Conservation (phyloP, 73 alveolate genomes). For the Tetrahymena borealis region DNA sequence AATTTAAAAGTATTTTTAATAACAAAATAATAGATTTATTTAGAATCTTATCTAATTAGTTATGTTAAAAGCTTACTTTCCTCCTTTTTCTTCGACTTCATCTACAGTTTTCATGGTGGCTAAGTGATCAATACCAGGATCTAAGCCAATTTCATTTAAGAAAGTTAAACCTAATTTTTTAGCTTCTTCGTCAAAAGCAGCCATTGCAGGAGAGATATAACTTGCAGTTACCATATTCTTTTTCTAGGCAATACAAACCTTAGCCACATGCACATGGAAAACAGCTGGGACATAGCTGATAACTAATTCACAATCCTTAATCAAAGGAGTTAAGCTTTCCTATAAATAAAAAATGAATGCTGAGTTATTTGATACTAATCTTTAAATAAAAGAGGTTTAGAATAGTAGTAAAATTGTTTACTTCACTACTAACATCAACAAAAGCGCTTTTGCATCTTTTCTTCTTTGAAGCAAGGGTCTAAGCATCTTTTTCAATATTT, state of each 20-base stretch:
- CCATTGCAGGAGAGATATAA: conserved; percentile 62
- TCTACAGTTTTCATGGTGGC: conserved; percentile 68
- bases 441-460: conserved; percentile 44
- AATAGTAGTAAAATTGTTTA: neutral
- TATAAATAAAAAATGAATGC: neutral
- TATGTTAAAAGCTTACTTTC: conserved; percentile 18
- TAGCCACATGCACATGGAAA: conserved; percentile 54
- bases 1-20: neutral
- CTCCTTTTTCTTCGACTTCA: conserved; percentile 62
- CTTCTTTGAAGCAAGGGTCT: conserved; percentile 37
- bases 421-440: conserved; percentile 51
- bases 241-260: conserved; percentile 49
- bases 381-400: neutral
- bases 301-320: conserved; percentile 49
- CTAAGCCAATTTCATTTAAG: conserved; percentile 71
- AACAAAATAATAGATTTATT: too few relatives aligned
- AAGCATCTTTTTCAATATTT: conserved; percentile 62
- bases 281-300: conserved; percentile 76
- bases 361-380: neutral
- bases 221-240: conserved; percentile 61
- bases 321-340: conserved; percentile 43
- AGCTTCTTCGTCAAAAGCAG: conserved; percentile 51
- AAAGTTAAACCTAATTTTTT: conserved; percentile 56
- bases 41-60: too few relatives aligned
- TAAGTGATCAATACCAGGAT: conserved; percentile 83